Conservation (phyloP, 352 stramenopile species). For the Globisporangium solare region DNA sequence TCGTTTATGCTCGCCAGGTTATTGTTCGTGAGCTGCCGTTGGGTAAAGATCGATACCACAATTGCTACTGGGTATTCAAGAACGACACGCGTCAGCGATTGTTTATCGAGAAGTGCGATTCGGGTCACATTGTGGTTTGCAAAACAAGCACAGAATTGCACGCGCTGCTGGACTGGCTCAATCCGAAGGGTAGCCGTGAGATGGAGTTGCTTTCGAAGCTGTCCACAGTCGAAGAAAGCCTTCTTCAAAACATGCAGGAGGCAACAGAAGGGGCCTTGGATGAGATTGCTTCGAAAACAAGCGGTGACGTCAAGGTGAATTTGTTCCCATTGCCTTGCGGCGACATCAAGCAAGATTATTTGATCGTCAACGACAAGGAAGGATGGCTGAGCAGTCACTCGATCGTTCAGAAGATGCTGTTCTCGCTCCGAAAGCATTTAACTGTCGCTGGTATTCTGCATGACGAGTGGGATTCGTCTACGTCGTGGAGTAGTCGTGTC, state of each 20-base stretch:
- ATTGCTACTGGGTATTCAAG: conserved; percentile 77
- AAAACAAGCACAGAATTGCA: conserved; percentile 34
- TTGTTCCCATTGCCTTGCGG: conserved; percentile 68
- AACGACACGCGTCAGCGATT: conserved; percentile 52
- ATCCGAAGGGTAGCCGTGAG: conserved; percentile 71
- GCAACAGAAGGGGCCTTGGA: conserved; percentile 12
- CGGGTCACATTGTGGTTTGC: conserved; percentile 56
- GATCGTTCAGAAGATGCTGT: conserved; percentile 57
- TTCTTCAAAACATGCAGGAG: conserved; percentile 23
- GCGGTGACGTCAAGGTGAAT: conserved; percentile 41
- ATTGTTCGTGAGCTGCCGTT: conserved; percentile 66
- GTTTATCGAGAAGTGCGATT: conserved; percentile 66
- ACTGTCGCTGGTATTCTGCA: conserved; percentile 45
- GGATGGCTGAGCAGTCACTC: conserved; percentile 34
- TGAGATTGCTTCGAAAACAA: conserved; percentile 22
- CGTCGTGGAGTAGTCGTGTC: conserved; percentile 40
- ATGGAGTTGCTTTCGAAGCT: conserved; percentile 57
- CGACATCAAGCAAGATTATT: conserved; percentile 35
- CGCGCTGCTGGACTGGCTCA: conserved; percentile 59
- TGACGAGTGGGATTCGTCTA: conserved; percentile 36
- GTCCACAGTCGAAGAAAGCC: conserved; percentile 32
- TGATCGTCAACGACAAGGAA: conserved; percentile 39
- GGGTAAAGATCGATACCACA: conserved; percentile 71
- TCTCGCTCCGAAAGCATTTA: conserved; percentile 56
- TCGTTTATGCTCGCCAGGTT: conserved; percentile 18